Base-by-base conservation (phyloP, 176 grass and related monocot species). In the Thinopyrum elongatum region DNA sequence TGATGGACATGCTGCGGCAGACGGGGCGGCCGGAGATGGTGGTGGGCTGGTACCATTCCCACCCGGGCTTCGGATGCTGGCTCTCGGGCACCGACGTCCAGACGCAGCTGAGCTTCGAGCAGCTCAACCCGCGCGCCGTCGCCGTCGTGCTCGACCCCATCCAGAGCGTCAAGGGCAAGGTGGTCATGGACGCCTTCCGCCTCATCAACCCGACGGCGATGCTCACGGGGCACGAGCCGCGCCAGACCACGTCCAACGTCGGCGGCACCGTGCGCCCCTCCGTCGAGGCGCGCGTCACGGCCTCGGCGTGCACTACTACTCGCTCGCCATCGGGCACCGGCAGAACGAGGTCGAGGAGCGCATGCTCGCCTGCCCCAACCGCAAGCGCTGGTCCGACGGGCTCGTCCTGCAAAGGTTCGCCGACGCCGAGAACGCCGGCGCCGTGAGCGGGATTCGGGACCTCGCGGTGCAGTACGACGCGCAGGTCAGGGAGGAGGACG, bases 1-100 rank as follows among this genome's bases (percentile, higher is more conserved):
- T 95, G 96, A 90, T 98, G 10, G 96, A 95, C 83, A 98, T 98
- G 96, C 96, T 98, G 82, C 94, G 95, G 76, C 92, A 95, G 86
- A 95, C 93, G 3, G 96, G 93, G 73, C 93, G 96, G 93, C 68
- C 68, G 35, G 68, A 71, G 68, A 71, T 71, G 68, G 68, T 71
- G 21, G 68, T 71, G 10, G 35, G 68, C 4, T 70, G 68, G 68
- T 70, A 70, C 68, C 34, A 70, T 34, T 70, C 68, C 31, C 68
- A 70, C 68, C 68, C 68, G 10, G 68, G 92, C 23, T 94, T 94
- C 71, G 92, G 92, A 76, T 91, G 92, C 74, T 94, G 92, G 92
- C 89, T 94, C 62, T 94, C 92, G 46, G 92, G 80, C 68, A 89
- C 90, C 31, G 92, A 94, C 76, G 91, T 91, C 65, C 86, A 89